phyloP scores from a whole-genome alignment of 768 basidiomycete genomes.

The Russula griseocarnosa region DNA sequence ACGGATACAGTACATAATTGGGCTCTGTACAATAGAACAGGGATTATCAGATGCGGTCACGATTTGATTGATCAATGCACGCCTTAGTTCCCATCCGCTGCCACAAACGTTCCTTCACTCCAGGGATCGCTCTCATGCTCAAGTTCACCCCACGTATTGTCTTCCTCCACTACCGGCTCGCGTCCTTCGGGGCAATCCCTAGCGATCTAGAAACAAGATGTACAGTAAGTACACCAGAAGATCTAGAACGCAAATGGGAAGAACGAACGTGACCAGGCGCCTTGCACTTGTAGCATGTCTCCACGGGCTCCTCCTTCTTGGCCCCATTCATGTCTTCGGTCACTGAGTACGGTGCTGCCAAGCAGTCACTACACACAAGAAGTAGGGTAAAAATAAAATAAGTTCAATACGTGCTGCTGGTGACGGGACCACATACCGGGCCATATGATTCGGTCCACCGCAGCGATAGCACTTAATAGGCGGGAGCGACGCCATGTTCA shows the following conservation, averaged over 20 bases:
- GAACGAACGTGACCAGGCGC: conserved; percentile 78
- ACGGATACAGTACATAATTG: conserved; percentile 10
- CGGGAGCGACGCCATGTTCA: conserved; percentile 73
- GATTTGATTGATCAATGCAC: neutral
- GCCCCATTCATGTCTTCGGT: conserved; percentile 39
- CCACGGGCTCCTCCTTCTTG: conserved; percentile 55
- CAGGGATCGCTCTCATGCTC: conserved; percentile 11
- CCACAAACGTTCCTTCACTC: neutral
- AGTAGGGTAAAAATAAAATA: conserved; percentile 8
- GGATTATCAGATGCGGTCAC: neutral
- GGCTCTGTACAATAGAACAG: conserved; percentile 10
- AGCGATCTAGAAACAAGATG: conserved; percentile 31
- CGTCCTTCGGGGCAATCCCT: conserved; percentile 37
- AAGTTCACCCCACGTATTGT: conserved; percentile 22
- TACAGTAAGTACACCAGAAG: neutral
- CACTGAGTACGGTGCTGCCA: conserved; percentile 62
- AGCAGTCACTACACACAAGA: conserved; percentile 60
- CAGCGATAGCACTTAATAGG: conserved; percentile 89
- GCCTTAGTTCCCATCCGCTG: conserved; percentile 7
- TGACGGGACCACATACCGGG: conserved; percentile 45
- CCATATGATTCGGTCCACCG: conserved; percentile 85
- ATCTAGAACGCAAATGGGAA: neutral
- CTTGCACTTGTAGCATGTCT: conserved; percentile 87
- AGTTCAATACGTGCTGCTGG: neutral
- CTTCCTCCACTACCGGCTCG: conserved; percentile 25